Evolutionary conservation across 345 rosid species (phyloP), one percentile per base, ranked within the genome.

Genomic region (Citrus sp.): DNA sequence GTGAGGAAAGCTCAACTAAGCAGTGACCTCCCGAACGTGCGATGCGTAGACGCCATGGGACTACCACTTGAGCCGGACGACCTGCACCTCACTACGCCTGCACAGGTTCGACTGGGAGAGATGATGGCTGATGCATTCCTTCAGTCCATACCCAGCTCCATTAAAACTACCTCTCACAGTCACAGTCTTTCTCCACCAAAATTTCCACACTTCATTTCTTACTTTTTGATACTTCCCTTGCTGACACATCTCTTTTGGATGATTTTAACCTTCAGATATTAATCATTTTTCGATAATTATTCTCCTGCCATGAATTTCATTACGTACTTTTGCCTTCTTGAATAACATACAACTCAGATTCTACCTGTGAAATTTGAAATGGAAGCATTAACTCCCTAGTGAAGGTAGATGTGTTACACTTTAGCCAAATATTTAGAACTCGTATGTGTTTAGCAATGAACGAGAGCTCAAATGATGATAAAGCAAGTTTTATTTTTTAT

Each of bases 31-130:
- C 83, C 78, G 22, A 90, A 95, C 42, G 91, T 92, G 83, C 78
- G 80, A 25, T 82, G 89, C 63, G 92, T 92, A 28, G 98, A 91
- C 35, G 96, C 96, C 27, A 88, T 82, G 88, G 97, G 97, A 18
- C 84, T 92, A 64, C 86, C 86, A 4, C 90, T 95, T 2, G 88
- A 87, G 76, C 91, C 90, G 2, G 98, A 90, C 66, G 81, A 85
- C 69, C 87, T 92, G 73, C 99, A 95, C 81, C 89, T 95, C 32
- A 85, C 97, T n/a, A 87, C 97, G 49, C 72, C 81, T 7, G 77
- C 93, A 38, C 93, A 92, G 86, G 96, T 91, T 34, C 88, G 78
- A 80, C 85, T 92, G 3, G 98, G 98, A 18, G 83, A 80, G 55
- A 90, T 81, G 90, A 69, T 95, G 82, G 92, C 91, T 4, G 83